Evolutionary conservation across 2,329 filamentous ascomycete genomes (phyloP).

Genomic region (Clonostachys chloroleuca): DNA sequence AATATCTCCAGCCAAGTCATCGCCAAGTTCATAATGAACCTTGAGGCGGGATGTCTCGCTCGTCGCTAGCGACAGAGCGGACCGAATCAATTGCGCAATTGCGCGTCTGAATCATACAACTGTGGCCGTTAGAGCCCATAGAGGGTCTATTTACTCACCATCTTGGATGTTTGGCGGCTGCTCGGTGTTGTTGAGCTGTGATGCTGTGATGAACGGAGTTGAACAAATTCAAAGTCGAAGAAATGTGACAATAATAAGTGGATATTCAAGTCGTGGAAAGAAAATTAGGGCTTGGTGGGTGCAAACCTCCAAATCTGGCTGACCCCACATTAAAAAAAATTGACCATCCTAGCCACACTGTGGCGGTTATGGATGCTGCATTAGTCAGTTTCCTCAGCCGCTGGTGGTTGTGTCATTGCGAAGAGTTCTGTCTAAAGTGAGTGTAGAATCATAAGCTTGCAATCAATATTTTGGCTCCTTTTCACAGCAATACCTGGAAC

Average conservation of each 20-base stretch:
- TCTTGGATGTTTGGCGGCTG: slow-evolving; percentile 30
- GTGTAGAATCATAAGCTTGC: background rate
- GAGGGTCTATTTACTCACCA: slow-evolving; percentile 30
- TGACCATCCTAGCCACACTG: slow-evolving; percentile 1
- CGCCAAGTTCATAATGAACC: slow-evolving; percentile 27
- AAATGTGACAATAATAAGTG: slow-evolving; percentile 10
- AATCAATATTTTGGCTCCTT: background rate
- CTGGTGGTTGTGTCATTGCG: too few species aligned
- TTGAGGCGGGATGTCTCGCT: slow-evolving; percentile 25
- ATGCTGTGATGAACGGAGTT: slow-evolving; percentile 14
- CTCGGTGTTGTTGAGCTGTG: slow-evolving; percentile 8
- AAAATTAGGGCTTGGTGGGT: slow-evolving; percentile 29
- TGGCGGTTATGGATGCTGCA: slow-evolving; percentile 4
- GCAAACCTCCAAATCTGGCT: too few species aligned
- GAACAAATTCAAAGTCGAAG: slow-evolving; percentile 10
- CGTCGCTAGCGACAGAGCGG: slow-evolving; percentile 20
- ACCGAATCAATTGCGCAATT: slow-evolving; percentile 20
- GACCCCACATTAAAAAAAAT: slow-evolving; percentile 7
- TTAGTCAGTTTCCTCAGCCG: background rate
- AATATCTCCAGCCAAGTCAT: slow-evolving; percentile 63
- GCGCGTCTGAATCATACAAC: slow-evolving; percentile 25
- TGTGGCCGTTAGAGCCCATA: slow-evolving; percentile 31
- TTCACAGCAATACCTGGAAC: background rate
- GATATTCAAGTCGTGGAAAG: slow-evolving; percentile 20
- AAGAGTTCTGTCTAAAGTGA: background rate